A percentile compares a stretch with the other conserved stretches of the same genome.
These are phyloP conservation scores for Coprinopsis marcescibilis DNA, from an alignment of 768 basidiomycete species.

Conservation along the genomic window DNA sequence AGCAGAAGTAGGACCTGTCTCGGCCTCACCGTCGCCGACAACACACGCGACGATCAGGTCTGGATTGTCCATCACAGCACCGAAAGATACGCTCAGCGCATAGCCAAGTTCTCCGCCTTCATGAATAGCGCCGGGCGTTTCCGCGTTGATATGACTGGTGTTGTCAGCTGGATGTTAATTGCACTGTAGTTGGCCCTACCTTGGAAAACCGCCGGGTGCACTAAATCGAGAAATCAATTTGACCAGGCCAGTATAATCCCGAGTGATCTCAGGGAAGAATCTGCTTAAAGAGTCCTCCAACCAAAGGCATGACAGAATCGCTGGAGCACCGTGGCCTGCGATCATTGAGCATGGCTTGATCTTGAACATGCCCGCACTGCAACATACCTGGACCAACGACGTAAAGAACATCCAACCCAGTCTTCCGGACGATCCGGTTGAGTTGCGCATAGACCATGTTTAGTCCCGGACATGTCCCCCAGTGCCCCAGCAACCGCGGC, in stretches of 20 bases:
- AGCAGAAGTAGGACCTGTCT: constrained; percentile 72
- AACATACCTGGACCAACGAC: constrained; percentile 70
- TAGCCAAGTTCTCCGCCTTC: constrained; percentile 92
- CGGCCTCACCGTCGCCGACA: constrained; percentile 86
- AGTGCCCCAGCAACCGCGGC: constrained; percentile 73
- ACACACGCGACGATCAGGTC: constrained; percentile 76
- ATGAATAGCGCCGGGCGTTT: constrained; percentile 87
- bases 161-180: background rate
- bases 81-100: constrained; percentile 79
- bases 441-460: constrained; percentile 67
- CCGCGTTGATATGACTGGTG: constrained; percentile 65
- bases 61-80: constrained; percentile 88
- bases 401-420: constrained; percentile 58
- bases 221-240: constrained; percentile 73
- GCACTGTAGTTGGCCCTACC: constrained; percentile 30
- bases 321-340: constrained; percentile 79
- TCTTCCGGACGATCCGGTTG: constrained; percentile 56
- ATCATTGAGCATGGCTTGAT: background rate
- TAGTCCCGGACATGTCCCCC: constrained; percentile 81
- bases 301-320: constrained; percentile 80
- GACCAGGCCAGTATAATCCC: constrained; percentile 51
- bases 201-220: constrained; percentile 79
- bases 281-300: constrained; percentile 66
- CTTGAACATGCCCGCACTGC: background rate
- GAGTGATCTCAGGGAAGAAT: constrained; percentile 55